Percentiles rank a stretch among this genome's conserved stretches.
Evolutionary conservation across 176 grass and related monocot genomes (phyloP).

Genomic region (Cymbopogon citratus): DNA sequence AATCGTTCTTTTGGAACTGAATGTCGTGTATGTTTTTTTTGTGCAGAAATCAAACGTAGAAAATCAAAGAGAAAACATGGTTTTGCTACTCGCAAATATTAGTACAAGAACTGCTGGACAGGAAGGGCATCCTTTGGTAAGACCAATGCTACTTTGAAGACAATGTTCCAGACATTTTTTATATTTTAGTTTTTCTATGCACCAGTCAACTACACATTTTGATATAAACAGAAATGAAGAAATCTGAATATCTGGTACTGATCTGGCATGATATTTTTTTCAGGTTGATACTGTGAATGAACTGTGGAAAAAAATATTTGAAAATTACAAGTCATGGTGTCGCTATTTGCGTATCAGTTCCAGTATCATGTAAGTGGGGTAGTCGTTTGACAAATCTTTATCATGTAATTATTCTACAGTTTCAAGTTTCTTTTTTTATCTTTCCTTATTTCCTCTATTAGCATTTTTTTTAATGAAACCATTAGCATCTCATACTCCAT

Average conservation of each 20-base stretch:
- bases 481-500: not conserved
- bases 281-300: conserved; percentile 37
- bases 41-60: conserved; percentile 63
- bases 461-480: not conserved
- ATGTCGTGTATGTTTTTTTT: not conserved
- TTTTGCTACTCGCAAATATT: conserved; percentile 71
- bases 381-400: not conserved
- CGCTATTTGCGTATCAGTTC: conserved; percentile 48
- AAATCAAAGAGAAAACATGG: conserved; percentile 75
- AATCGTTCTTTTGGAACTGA: not conserved
- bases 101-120: conserved; percentile 27
- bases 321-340: conserved; percentile 66
- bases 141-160: conserved; percentile 17
- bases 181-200: not conserved
- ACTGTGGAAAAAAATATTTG: conserved; percentile 45
- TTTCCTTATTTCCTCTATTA: not conserved
- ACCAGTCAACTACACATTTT: not conserved
- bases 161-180: not conserved
- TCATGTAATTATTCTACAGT: not conserved
- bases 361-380: conserved; percentile 34
- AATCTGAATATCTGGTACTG: conserved; percentile 18
- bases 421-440: not conserved
- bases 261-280: conserved; percentile 13
- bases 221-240: not conserved
- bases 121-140: conserved; percentile 45